Evolutionary conservation across 1,284 basidiomycete species (phyloP).

Genomic region (Stygiomarasmius scandens): DNA sequence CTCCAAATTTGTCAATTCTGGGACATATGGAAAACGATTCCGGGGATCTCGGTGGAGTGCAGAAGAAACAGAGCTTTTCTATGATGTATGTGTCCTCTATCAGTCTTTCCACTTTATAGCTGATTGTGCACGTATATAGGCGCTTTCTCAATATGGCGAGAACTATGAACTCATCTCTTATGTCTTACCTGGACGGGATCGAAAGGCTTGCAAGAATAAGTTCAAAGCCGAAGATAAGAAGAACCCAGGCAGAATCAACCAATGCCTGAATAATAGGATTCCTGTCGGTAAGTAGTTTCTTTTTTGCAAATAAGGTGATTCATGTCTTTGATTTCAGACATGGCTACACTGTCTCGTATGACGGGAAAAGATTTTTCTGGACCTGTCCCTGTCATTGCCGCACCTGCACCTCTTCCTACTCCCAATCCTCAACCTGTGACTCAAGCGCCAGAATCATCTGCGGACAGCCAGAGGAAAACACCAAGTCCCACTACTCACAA

Average conservation of each 20-base stretch:
- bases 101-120: background rate
- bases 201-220: slow-evolving; percentile 89
- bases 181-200: slow-evolving; percentile 82
- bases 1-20: slow-evolving; percentile 85
- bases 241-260: slow-evolving; percentile 69
- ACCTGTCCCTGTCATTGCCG: slow-evolving; percentile 70
- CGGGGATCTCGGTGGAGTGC: slow-evolving; percentile 81
- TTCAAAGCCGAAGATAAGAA: slow-evolving; percentile 87
- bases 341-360: slow-evolving; percentile 68
- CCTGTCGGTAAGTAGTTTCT: slow-evolving; percentile 62
- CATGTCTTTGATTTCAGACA: slow-evolving; percentile 49
- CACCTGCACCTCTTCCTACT: slow-evolving; percentile 44
- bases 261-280: slow-evolving; percentile 64
- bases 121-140: slow-evolving; percentile 46
- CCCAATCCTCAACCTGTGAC: slow-evolving; percentile 6
- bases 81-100: slow-evolving; percentile 55
- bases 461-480: slow-evolving; percentile 2
- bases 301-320: background rate
- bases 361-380: slow-evolving; percentile 83
- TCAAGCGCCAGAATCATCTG: background rate
- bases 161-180: slow-evolving; percentile 91
- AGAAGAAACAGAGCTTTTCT: slow-evolving; percentile 87
- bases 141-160: slow-evolving; percentile 85
- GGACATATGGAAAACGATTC: slow-evolving; percentile 76
- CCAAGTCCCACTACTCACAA: background rate